A percentile compares a stretch with the other conserved stretches of the same genome.
phyloP scores from a whole-genome alignment of 805 yeast species.

The Barnettozyma populi region DNA sequence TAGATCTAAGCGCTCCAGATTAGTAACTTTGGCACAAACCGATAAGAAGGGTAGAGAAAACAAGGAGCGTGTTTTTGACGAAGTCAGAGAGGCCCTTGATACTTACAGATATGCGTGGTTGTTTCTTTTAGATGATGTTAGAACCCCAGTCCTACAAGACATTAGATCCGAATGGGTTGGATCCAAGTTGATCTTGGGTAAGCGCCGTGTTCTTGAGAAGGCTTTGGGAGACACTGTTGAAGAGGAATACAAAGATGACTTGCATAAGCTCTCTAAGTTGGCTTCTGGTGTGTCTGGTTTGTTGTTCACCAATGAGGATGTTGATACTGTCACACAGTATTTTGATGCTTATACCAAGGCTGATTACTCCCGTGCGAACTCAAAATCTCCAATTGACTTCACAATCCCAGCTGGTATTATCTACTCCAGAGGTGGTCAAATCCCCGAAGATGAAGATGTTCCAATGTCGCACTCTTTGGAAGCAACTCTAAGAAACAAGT shows the following conservation, averaged over 20 bases:
- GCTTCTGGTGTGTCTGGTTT: conserved; percentile 82
- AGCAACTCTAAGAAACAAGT: conserved; percentile 82
- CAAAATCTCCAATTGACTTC: conserved; percentile 77
- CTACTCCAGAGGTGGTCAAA: conserved; percentile 93
- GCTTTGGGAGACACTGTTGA: conserved; percentile 85
- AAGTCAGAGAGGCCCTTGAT: conserved; percentile 78
- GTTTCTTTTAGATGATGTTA: conserved; percentile 80
- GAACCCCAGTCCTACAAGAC: conserved; percentile 93
- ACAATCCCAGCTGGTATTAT: conserved; percentile 85
- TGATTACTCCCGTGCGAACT: conserved; percentile 89
- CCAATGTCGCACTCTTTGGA: conserved; percentile 96
- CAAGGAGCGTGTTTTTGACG: conserved; percentile 87
- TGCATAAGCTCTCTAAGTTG: conserved; percentile 59
- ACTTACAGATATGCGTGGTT: conserved; percentile 77
- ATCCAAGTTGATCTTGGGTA: conserved; percentile 83
- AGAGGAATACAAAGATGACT: conserved; percentile 84
- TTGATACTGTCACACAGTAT: conserved; percentile 85
- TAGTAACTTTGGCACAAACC: conserved; percentile 91
- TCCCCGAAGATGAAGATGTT: conserved; percentile 85
- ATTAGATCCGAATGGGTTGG: conserved; percentile 92
- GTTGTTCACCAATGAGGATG: conserved; percentile 82
- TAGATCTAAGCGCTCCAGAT: conserved; percentile 93
- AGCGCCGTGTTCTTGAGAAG: conserved; percentile 87
- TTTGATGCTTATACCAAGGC: conserved; percentile 70
- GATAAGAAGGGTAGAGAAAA: conserved; percentile 94